Evolutionary conservation across 2,329 filamentous ascomycete genomes (phyloP).

Genomic region (Tolypocladium guangdongense): DNA sequence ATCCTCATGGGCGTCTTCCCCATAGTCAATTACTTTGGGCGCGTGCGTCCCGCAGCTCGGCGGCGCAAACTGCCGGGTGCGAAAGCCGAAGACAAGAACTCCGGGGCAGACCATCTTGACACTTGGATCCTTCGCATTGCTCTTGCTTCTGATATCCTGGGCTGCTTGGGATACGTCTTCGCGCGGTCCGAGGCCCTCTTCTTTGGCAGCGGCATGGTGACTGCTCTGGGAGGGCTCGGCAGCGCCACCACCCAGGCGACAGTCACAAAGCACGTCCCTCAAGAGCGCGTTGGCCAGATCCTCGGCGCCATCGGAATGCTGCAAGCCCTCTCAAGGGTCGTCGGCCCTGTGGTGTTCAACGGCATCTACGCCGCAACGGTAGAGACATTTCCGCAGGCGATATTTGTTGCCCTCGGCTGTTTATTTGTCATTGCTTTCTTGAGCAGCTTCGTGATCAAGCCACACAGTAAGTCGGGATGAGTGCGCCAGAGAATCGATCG

Average conservation of each 20-base stretch:
- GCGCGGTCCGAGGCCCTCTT: slow-evolving; percentile 53
- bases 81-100: slow-evolving; percentile 34
- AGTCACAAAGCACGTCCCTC: slow-evolving; percentile 83
- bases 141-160: slow-evolving; percentile 64
- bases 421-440: slow-evolving; percentile 58
- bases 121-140: slow-evolving; percentile 64
- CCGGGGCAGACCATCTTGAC: slow-evolving; percentile 69
- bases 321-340: slow-evolving; percentile 68
- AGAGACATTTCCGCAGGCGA: slow-evolving; percentile 63
- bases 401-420: slow-evolving; percentile 63
- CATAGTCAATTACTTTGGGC: slow-evolving; percentile 63
- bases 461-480: slow-evolving; percentile 51
- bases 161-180: slow-evolving; percentile 64
- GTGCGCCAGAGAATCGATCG: neutral
- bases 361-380: slow-evolving; percentile 78
- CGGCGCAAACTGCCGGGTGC: slow-evolving; percentile 25
- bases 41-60: slow-evolving; percentile 38
- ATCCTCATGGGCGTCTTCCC: slow-evolving; percentile 69
- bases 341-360: slow-evolving; percentile 76
- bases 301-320: slow-evolving; percentile 79
- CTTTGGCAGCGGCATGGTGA: slow-evolving; percentile 58
- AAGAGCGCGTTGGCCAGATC: slow-evolving; percentile 73
- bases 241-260: slow-evolving; percentile 75
- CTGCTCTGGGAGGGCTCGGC: slow-evolving; percentile 72
- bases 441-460: slow-evolving; percentile 59